Conservation (phyloP, 176 grass and related monocot genomes). For the Cenchrus purpureus region DNA sequence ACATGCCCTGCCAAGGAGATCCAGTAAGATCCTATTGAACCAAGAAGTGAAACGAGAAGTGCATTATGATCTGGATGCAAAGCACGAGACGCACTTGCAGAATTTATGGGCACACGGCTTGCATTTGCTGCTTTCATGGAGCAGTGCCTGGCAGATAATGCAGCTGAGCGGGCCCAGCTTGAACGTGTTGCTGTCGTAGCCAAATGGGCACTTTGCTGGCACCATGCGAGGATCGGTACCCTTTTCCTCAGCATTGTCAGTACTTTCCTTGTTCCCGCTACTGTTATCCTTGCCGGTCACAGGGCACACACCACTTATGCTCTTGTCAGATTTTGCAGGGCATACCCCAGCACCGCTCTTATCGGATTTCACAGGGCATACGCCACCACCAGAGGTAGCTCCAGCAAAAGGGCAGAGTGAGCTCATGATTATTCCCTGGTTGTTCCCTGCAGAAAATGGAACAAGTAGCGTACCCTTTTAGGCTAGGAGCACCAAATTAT, state of each 20-base stretch:
- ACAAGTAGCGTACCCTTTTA: background rate
- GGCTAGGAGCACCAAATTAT: background rate
- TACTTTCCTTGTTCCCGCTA: conserved; percentile 33
- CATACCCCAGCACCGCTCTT: conserved; percentile 21
- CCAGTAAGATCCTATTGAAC: background rate
- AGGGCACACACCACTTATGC: conserved; percentile 48
- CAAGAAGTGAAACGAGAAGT: conserved; percentile 1
- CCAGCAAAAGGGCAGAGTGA: conserved; percentile 43
- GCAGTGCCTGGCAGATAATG: conserved; percentile 86
- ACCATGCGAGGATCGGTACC: conserved; percentile 44
- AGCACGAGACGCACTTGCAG: conserved; percentile 67
- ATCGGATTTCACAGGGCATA: conserved; percentile 45
- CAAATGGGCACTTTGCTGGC: conserved; percentile 87
- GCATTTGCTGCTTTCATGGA: conserved; percentile 84
- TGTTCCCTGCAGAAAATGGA: conserved; percentile 14
- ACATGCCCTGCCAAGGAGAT: conserved; percentile 64
- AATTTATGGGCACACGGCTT: conserved; percentile 85
- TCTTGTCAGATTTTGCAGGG: conserved; percentile 58
- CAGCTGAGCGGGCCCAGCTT: conserved; percentile 97
- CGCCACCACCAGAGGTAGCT: background rate
- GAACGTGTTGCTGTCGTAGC: conserved; percentile 88
- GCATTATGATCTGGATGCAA: background rate
- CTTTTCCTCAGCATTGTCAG: conserved; percentile 34
- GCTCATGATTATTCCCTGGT: conserved; percentile 32
- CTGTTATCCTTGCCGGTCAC: conserved; percentile 44